A percentile compares a stretch with the other conserved stretches of the same genome.
phyloP scores from a whole-genome alignment of 2,329 filamentous ascomycete species.

The Grosmannia serpens region DNA sequence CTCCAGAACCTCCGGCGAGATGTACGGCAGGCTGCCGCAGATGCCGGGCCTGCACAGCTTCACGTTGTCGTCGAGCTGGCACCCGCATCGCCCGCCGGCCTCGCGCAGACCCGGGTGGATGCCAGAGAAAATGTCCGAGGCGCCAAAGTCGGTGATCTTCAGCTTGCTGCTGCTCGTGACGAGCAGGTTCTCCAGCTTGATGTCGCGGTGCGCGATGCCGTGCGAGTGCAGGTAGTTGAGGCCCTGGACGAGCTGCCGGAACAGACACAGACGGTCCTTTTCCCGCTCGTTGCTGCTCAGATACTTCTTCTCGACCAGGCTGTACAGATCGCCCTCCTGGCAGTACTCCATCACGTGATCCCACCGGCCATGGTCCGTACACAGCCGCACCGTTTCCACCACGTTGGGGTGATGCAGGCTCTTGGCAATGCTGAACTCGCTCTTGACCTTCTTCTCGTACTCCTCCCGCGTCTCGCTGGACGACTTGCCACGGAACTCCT shows the following conservation, averaged over 20 bases:
- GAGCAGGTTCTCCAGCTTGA: constrained; percentile 81
- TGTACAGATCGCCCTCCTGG: constrained; percentile 67
- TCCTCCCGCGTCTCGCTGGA: constrained; percentile 58
- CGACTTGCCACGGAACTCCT: constrained; percentile 70
- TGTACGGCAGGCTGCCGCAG: constrained; percentile 77
- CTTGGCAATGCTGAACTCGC: constrained; percentile 80
- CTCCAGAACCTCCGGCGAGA: constrained; percentile 70
- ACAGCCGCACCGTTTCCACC: constrained; percentile 67
- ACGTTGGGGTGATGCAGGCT: constrained; percentile 80
- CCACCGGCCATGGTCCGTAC: constrained; percentile 64
- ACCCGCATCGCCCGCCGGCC: constrained; percentile 61
- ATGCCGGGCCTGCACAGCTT: constrained; percentile 68
- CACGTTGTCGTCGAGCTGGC: constrained; percentile 56
- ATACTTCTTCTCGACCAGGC: constrained; percentile 59
- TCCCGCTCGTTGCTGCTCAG: constrained; percentile 53
- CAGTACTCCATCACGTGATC: constrained; percentile 94
- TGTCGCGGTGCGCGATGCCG: constrained; percentile 81
- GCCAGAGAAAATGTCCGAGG: constrained; percentile 75
- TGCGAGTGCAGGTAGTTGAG: constrained; percentile 71
- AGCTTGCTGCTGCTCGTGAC: constrained; percentile 69
- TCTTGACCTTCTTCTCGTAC: constrained; percentile 83
- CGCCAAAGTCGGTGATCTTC: constrained; percentile 87
- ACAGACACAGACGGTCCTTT: constrained; percentile 67
- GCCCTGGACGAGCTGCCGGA: constrained; percentile 80
- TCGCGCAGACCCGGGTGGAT: constrained; percentile 68